Base-by-base conservation (phyloP, 495 filamentous ascomycete genomes). In the Penicillium bovifimosum region DNA sequence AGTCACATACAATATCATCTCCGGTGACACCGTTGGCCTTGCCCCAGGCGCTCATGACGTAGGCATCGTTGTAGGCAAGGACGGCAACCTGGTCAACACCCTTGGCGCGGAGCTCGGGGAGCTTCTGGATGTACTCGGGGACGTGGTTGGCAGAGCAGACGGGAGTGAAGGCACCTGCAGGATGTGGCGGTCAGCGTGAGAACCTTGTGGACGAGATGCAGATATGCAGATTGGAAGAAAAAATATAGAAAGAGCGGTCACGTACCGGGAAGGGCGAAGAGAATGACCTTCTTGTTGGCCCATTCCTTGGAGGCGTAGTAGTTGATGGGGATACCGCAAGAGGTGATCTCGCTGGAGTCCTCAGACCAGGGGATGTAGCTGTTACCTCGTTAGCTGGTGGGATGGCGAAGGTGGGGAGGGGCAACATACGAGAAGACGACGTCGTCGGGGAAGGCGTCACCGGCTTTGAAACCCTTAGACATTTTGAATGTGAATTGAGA, bases 21-120 rank as follows among this genome's bases (percentile, higher is more conserved):
- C 81, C 81, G 65, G 83, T 87, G 62, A 95, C 79, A 31, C 78
- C 79, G 75, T 96, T 95, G 59, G 91, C 92, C 81, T 96, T 96
- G 67, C 84, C 86, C 92, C 92, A 97, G 47, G 92, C 92, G 64
- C 82, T 83, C 89, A 95, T 95, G 62, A 97, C 91, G 69, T 80
- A 95, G 46, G 84, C 79, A 78, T 96, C 91, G 70, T 97, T 96
- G 79, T 76, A 88, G 50, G 90, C 87, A 56, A 96, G 88, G 64
- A 92, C 84, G 52, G 87, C 79, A 54, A 96, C 81, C 49, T 87
- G 65, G 71, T 96, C 90, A 55, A 96, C 90, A 58, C 90, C 91
- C 80, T 92, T 93, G 55, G 70, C 75, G 74, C 84, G 85, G 68
- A 96, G 76, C 68, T 86, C 74, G 34, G 77, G 66, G 42, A 88